These are phyloP conservation scores for Blastomyces percursus DNA, from an alignment of 2,329 filamentous ascomycete genomes.

Conservation along the genomic window DNA sequence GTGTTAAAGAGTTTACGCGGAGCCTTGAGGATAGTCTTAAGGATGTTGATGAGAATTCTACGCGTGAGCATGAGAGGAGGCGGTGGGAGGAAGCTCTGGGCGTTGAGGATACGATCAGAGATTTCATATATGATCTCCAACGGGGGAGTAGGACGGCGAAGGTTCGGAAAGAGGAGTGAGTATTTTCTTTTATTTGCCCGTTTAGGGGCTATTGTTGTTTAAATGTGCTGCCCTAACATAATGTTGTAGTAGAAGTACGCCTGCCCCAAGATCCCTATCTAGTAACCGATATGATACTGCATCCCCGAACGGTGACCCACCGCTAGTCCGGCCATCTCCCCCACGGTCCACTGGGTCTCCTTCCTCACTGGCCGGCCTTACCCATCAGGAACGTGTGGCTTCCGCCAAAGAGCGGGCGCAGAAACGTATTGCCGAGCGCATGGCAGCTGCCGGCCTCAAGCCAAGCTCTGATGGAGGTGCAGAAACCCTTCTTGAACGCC, in stretches of 20 bases:
- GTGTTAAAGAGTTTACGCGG: slow-evolving; percentile 75
- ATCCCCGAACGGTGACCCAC: slow-evolving; percentile 34
- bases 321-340: slow-evolving; percentile 29
- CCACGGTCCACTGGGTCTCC: slow-evolving; percentile 43
- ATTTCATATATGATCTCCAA: slow-evolving; percentile 96
- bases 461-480: slow-evolving; percentile 65
- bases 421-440: slow-evolving; percentile 88
- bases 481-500: slow-evolving; percentile 66
- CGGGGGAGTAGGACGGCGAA: slow-evolving; percentile 69
- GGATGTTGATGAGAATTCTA: slow-evolving; percentile 62
- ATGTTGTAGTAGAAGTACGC: background rate
- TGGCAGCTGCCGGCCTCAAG: slow-evolving; percentile 87
- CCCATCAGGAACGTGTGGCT: slow-evolving; percentile 83
- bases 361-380: slow-evolving; percentile 74
- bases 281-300: slow-evolving; percentile 43
- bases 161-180: slow-evolving; percentile 52
- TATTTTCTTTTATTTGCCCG: slow-evolving; percentile 10
- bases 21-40: slow-evolving; percentile 81
- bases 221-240: background rate
- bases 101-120: slow-evolving; percentile 90
- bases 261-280: slow-evolving; percentile 41
- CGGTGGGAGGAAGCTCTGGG: slow-evolving; percentile 94
- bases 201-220: slow-evolving; percentile 3
- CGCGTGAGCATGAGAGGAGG: slow-evolving; percentile 78
- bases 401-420: slow-evolving; percentile 97